Evolutionary conservation across 805 yeast species (phyloP), one percentile per base, ranked within the genome.

Genomic region (Yamadazyma insecticola): DNA sequence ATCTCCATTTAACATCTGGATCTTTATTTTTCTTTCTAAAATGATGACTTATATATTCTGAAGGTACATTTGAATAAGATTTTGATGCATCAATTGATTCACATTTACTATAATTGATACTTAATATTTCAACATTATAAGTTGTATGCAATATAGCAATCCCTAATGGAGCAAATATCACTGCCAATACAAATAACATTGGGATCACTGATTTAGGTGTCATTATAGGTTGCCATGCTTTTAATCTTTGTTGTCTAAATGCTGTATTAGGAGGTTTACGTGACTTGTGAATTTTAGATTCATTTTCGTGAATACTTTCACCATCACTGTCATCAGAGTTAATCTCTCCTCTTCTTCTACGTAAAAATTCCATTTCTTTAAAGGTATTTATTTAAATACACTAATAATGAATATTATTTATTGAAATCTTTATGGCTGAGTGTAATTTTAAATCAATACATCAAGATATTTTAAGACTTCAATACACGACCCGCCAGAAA

Each of bases 151-250:
- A 57, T 35, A 92, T 72, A 11, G 86, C 94, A 18, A 89, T 81
- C 4, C 98, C 98, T 29, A 92, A 72, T 1, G 97, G 96, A 1
- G 92, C 85, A 60, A 89, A 88, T 4, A 92, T 69, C 14, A 86
- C 64, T 1, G 94, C 86, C 25, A 85, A 61, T 15, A 82, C 43
- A 28, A 88, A 69, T 34, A 92, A 67, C 30, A 90, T 65, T 3
- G 97, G 97, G 26, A 92, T 71, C 27, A 90, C 97, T 12, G 94
- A 80, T 43, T 79, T 79, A 11, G 97, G 97, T 2, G 96, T 84
- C 34, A 92, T 72, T 33, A 92, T 86, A 2, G 97, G 98, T 45
- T 76, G 82, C 82, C 81, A 76, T 30, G 83, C 80, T 51, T 77
- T 76, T 45, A 76, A 62, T 35, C 83, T 60, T 57, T 76, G 83